Evolutionary conservation across 176 grass and related monocot genomes (phyloP), one percentile per base, ranked within the genome.

Genomic region (Bolboschoenus planiculmis): DNA sequence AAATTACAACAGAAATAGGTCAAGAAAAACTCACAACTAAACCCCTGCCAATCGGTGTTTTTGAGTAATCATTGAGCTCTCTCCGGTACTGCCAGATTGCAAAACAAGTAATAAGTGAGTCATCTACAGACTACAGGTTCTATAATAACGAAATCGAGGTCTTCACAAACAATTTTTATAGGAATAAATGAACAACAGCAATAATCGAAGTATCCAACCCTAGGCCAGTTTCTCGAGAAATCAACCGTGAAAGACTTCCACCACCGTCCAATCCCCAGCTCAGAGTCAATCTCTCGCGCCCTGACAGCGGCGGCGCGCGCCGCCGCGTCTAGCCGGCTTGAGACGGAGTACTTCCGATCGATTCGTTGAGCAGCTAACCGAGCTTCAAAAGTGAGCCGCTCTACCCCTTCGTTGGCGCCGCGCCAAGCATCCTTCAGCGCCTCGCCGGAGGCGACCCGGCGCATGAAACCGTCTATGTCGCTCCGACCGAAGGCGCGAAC

Each of bases 151-250:
- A 83, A 5, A 54, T 23, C 3, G n/a, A n/a, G n/a, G n/a, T 43
- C 23, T 46, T 82, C 35, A 39, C 7, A 1, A 5, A 7, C 14
- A 21, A 40, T 27, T 39, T 15, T 4, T 42, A 37, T 70, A 16
- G 23, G 3, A 57, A 21, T 1, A 55, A 85, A 70, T 76, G 27
- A 33, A 4, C n/a, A 59, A 51, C 0, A 10, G 6, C 26, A n/a
- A 24, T 3, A 21, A 26, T 40, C 48, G 27, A 59, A 46, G 70
- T 66, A 81, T 37, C 34, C 20, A 87, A 99, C 96, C 87, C 89
- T 95, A 58, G 96, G 96, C 89, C 89, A 99, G 74, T 95, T 99
- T 79, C 96, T 86, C 44, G 88, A 91, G 83, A 99, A 99, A 82
- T 99, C 91, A 14, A 91, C 83, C 37, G 91, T 90, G 85, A 99